Percentiles rank a stretch among this genome's conserved stretches.
Conservation (phyloP, 2,329 filamentous ascomycete species). For the Metarhizium guizhouense region DNA sequence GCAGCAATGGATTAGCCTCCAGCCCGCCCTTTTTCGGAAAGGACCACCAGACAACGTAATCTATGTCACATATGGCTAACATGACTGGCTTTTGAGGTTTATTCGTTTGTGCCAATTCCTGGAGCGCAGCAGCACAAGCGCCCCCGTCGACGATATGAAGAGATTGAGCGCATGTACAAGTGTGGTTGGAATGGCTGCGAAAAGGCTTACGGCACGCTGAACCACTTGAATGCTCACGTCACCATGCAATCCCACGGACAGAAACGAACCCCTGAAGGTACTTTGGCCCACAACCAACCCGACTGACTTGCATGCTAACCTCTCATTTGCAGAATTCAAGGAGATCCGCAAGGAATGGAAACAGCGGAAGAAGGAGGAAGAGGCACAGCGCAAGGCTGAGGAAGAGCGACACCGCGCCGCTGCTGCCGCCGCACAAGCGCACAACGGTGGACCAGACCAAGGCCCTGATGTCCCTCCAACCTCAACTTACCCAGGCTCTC, state of each 20-base stretch:
- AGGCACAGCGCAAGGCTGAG: slow-evolving; percentile 77
- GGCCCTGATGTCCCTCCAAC: slow-evolving; percentile 31
- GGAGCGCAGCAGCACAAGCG: slow-evolving; percentile 96
- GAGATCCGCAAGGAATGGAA: slow-evolving; percentile 99
- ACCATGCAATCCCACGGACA: slow-evolving; percentile 96
- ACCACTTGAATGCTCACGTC: slow-evolving; percentile 95
- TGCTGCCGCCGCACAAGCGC: slow-evolving; percentile 19
- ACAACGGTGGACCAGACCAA: slow-evolving; percentile 40
- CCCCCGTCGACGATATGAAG: slow-evolving; percentile 86
- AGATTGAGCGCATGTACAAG: slow-evolving; percentile 99
- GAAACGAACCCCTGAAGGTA: slow-evolving; percentile 97
- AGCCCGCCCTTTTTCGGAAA: neutral
- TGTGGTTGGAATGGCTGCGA: slow-evolving; percentile 98
- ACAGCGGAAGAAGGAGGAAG: slow-evolving; percentile 97
- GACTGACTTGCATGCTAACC: neutral
- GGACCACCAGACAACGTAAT: neutral
- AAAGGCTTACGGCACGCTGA: slow-evolving; percentile 95
- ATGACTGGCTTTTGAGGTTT: slow-evolving; percentile 56
- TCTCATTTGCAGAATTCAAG: slow-evolving; percentile 71
- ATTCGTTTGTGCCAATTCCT: slow-evolving; percentile 95
- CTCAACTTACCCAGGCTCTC: slow-evolving; percentile 48
- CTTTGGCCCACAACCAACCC: slow-evolving; percentile 20
- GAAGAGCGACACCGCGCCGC: slow-evolving; percentile 65
- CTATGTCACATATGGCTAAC: slow-evolving; percentile 1
- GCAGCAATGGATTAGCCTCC: neutral